Evolutionary conservation across 176 grass and related monocot species (phyloP), one percentile per base, ranked within the genome.

Genomic region (Rhynchospora breviuscula): DNA sequence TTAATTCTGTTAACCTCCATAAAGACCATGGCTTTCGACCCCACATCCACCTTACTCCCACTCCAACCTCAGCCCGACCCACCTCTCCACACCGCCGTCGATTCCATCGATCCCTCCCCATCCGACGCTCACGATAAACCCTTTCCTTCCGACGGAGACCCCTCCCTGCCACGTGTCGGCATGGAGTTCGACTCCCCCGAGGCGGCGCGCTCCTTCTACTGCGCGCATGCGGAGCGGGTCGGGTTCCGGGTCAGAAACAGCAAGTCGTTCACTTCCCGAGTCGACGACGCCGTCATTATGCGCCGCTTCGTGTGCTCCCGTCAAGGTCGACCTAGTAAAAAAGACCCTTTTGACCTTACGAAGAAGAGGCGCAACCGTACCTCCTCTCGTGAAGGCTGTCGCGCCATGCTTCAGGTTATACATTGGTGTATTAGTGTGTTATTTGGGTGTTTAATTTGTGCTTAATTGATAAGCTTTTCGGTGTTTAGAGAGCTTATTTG

Each of bases 231-330:
- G 5, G 88, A 79, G 14, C 66, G 86, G 8, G 59, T 77, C 7
- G 90, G 91, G 4, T 93, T 93, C 59, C 79, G 91, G 17, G 88
- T 93, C 23, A 79, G 88, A 49, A 93, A 87, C 83, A 93, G 91
- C 83, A 93, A 90, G 74, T 93, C 91, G 10, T 93, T 93, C 74
- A 88, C 88, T 7, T 93, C 91, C 35, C 83, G 91, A 1, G 80
- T 93, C 3, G 88, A 90, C 51, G 91, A 90, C 54, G 52, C 90
- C 5, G 85, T 92, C 51, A 92, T 92, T 77, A 92, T 92, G 90
- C 82, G 90, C 45, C 90, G 90, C 10, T 92, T 92, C 78, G 90
- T 92, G 67, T 92, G 90, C 70, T 89, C 90, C 1, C 85, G 87
- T 58, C 90, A 92, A 78, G 90, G 90, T 61, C 81, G 67, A 35